A percentile compares a stretch with the other conserved stretches of the same genome.
Evolutionary conservation across 768 basidiomycete species (phyloP).

Genomic region (Boletus barrowsii): DNA sequence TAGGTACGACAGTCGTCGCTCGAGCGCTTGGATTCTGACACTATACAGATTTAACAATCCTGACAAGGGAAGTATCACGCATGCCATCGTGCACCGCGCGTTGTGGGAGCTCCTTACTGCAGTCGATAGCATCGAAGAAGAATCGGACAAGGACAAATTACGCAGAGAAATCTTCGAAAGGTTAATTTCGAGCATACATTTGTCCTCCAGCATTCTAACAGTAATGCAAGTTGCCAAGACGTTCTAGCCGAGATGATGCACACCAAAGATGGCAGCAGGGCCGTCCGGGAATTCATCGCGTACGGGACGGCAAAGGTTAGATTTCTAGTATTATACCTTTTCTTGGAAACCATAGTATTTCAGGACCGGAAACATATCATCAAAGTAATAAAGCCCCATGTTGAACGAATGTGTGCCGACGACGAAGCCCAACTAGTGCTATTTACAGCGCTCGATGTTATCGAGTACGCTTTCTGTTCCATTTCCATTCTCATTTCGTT

Average conservation of each 20-base stretch:
- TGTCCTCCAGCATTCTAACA: neutral
- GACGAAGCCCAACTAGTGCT: conserved; percentile 89
- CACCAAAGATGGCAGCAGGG: conserved; percentile 86
- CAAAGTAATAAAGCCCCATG: conserved; percentile 85
- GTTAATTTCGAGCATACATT: conserved; percentile 34
- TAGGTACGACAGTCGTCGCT: conserved; percentile 35
- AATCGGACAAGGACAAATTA: conserved; percentile 67
- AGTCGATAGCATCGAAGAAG: conserved; percentile 54
- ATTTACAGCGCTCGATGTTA: conserved; percentile 86
- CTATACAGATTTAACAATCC: conserved; percentile 80
- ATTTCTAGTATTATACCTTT: neutral
- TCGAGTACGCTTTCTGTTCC: conserved; percentile 58
- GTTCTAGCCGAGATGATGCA: conserved; percentile 90
- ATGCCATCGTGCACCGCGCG: conserved; percentile 84
- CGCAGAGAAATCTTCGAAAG: conserved; percentile 79
- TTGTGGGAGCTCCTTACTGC: conserved; percentile 82
- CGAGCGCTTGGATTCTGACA: neutral
- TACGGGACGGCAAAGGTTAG: conserved; percentile 77
- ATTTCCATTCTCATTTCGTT: neutral
- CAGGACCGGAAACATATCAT: conserved; percentile 90
- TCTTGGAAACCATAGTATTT: neutral
- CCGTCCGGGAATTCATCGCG: conserved; percentile 81
- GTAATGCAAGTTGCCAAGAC: conserved; percentile 64
- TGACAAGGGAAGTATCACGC: conserved; percentile 84
- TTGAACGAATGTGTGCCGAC: conserved; percentile 83